A percentile compares a stretch with the other conserved stretches of the same genome.
These are phyloP conservation scores for Hypomyces perniciosus DNA, from an alignment of 2,329 filamentous ascomycete species.

Conservation along the genomic window DNA sequence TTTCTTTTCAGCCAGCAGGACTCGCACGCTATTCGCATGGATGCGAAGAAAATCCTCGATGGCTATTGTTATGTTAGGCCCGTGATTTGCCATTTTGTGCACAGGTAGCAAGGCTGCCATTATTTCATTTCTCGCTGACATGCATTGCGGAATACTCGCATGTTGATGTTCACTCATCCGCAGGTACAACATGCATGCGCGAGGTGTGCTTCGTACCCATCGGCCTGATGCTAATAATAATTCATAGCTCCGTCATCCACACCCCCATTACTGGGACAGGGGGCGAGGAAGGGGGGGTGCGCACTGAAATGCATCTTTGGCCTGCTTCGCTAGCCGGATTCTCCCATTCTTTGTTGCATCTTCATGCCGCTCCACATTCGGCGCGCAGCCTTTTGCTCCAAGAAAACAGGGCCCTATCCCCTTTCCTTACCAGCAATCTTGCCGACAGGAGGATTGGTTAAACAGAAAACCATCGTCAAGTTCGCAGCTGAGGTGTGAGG, in stretches of 20 bases:
- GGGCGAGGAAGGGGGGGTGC: neutral
- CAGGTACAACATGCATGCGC: constrained; percentile 3
- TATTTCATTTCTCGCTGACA: too few relatives aligned
- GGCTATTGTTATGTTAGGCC: too few relatives aligned
- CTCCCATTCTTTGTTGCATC: neutral
- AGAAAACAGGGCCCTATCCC: constrained; percentile 9
- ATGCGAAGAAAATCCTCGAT: too few relatives aligned
- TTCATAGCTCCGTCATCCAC: neutral
- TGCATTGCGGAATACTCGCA: too few relatives aligned
- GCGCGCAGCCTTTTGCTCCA: neutral
- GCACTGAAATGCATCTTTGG: too few relatives aligned
- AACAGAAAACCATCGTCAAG: neutral
- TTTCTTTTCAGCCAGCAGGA: too few relatives aligned
- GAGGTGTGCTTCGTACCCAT: neutral
- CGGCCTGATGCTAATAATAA: constrained; percentile 14
- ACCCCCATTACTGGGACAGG: neutral
- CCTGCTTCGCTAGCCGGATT: neutral
- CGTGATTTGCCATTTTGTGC: too few relatives aligned
- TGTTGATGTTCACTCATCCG: too few relatives aligned
- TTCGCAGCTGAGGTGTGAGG: neutral
- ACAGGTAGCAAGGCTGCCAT: too few relatives aligned
- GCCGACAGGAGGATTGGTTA: neutral
- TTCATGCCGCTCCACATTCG: neutral
- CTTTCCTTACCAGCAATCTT: neutral
- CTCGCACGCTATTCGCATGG: too few relatives aligned